These are phyloP conservation scores for Gnomoniopsis sp. DNA, from an alignment of 2,329 filamentous ascomycete species.

Conservation along the genomic window DNA sequence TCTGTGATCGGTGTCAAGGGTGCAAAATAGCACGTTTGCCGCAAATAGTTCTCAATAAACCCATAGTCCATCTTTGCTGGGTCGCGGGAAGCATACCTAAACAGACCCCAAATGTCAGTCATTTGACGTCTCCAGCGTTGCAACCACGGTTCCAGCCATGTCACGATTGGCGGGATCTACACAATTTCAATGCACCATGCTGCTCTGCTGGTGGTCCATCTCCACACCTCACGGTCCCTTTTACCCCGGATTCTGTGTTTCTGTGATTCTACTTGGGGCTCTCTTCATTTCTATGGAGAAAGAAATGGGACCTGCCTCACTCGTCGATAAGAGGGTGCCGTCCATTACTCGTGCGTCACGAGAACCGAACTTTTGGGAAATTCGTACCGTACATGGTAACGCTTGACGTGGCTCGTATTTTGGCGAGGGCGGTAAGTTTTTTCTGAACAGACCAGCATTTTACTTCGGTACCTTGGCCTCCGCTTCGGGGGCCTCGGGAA, in stretches of 20 bases:
- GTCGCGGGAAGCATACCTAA: not conserved
- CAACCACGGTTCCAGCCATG: not conserved
- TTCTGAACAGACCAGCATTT: not conserved
- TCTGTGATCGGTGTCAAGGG: not conserved
- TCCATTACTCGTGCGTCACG: constrained; percentile 6
- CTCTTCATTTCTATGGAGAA: not conserved
- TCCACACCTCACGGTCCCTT: too few species aligned
- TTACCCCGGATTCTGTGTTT: constrained; percentile 7
- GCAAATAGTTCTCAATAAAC: not conserved
- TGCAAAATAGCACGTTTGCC: not conserved
- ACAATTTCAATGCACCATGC: not conserved
- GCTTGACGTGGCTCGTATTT: not conserved
- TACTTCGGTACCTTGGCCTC: constrained; percentile 7
- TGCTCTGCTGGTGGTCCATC: too few species aligned
- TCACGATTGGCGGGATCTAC: constrained; percentile 2
- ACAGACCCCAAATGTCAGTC: not conserved
- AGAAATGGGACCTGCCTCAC: not conserved
- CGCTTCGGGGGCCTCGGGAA: constrained; percentile 12
- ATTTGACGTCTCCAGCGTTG: constrained; percentile 3
- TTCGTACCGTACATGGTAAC: not conserved
- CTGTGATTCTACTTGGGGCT: too few species aligned
- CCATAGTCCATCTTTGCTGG: not conserved
- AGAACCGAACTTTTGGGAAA: not conserved
- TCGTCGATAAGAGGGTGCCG: too few species aligned
- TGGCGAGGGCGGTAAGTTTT: too few species aligned